These are phyloP conservation scores for Fusarium newnesense DNA, from an alignment of 2,329 filamentous ascomycete genomes.

Conservation along the genomic window DNA sequence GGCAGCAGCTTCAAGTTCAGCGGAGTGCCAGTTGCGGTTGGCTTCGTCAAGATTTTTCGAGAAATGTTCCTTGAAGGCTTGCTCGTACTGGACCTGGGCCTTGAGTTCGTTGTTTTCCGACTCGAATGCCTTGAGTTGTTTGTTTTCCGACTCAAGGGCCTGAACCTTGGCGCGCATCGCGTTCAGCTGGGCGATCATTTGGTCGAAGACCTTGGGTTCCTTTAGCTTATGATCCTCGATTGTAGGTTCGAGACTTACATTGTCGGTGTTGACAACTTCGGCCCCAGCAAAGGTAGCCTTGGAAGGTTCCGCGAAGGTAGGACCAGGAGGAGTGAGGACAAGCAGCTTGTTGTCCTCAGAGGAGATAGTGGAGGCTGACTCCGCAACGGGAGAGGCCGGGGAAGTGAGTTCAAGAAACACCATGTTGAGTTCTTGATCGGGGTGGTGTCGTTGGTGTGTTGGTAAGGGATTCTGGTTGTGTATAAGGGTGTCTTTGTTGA, in stretches of 20 bases:
- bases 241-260: neutral
- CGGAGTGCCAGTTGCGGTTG: neutral
- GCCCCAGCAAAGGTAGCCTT: neutral
- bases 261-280: neutral
- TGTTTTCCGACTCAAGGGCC: neutral
- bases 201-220: neutral
- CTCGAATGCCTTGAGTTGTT: neutral
- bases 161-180: neutral
- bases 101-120: neutral
- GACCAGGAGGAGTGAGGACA: neutral
- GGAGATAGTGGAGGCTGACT: neutral
- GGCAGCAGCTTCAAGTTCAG: neutral
- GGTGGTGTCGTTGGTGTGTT: accelerated
- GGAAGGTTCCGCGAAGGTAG: neutral
- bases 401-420: neutral
- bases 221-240: neutral
- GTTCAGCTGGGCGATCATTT: neutral
- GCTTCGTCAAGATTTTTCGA: neutral
- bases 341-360: neutral
- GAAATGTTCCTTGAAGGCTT: neutral
- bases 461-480: neutral
- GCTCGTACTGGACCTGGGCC: neutral
- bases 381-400: accelerated
- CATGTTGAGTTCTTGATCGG: neutral
- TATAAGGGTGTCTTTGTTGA: neutral